A percentile compares a stretch with the other conserved stretches of the same genome.
Evolutionary conservation across 352 stramenopile species (phyloP).

Genomic region (Phytopythium sindhum): DNA sequence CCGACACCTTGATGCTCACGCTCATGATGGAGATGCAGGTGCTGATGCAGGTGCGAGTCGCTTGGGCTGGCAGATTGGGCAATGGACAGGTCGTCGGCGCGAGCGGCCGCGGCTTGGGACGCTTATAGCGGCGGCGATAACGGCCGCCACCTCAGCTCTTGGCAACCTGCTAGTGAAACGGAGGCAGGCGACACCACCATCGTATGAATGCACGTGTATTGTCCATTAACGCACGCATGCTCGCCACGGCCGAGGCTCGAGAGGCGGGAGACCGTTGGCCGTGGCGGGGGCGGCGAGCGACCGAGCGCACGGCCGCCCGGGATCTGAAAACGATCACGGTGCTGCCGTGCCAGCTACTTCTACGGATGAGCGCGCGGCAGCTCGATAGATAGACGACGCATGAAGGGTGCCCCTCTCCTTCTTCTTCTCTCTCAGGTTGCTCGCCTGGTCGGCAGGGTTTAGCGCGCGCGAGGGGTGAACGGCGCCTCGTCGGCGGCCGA

Average conservation of each 20-base stretch:
- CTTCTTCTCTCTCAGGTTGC: neutral
- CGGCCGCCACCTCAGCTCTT: neutral
- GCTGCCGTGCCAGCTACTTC: neutral
- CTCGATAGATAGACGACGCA: slow-evolving; percentile 4
- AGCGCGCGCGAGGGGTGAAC: neutral
- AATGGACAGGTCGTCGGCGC: neutral
- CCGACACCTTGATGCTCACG: slow-evolving; percentile 89
- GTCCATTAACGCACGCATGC: neutral
- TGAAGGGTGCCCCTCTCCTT: neutral
- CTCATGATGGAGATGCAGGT: slow-evolving; percentile 70
- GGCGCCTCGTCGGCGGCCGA: neutral
- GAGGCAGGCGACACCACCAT: neutral
- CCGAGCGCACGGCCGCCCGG: too few species aligned
- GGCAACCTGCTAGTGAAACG: neutral
- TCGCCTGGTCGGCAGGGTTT: neutral
- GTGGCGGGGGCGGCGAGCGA: too few species aligned
- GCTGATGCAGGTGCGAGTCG: neutral
- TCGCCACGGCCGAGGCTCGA: neutral
- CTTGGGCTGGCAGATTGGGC: neutral
- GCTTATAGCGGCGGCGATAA: neutral
- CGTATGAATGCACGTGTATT: slow-evolving; percentile 2
- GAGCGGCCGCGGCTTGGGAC: neutral
- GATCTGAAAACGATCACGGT: neutral
- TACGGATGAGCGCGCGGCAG: neutral
- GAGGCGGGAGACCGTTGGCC: too few species aligned